Percentiles rank a stretch among this genome's conserved stretches.
Conservation (phyloP, 2,329 filamentous ascomycete genomes). For the Monosporascus sp. region DNA sequence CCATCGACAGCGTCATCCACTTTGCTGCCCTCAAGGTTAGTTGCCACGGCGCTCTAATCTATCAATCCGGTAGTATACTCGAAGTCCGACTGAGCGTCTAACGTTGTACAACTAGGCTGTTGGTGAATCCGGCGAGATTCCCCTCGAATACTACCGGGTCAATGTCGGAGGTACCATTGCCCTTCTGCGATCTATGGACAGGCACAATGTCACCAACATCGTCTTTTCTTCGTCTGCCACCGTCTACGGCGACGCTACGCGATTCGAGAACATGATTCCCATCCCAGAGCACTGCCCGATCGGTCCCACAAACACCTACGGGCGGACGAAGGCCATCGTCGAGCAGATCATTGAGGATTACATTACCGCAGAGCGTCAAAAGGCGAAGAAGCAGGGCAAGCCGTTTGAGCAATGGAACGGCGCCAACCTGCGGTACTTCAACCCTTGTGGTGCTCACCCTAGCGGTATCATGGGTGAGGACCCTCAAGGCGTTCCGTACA, state of each 20-base stretch:
- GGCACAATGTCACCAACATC: slow-evolving; percentile 89
- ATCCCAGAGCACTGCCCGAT: slow-evolving; percentile 97
- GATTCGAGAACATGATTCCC: slow-evolving; percentile 96
- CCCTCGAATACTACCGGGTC: slow-evolving; percentile 95
- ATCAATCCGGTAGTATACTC: no score
- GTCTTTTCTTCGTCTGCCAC: slow-evolving; percentile 98
- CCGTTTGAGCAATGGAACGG: slow-evolving; percentile 81
- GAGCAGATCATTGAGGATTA: slow-evolving; percentile 90
- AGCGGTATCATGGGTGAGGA: slow-evolving; percentile 98
- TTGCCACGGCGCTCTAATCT: background rate
- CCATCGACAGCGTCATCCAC: slow-evolving; percentile 97
- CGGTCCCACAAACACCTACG: slow-evolving; percentile 95
- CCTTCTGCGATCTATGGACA: slow-evolving; percentile 80
- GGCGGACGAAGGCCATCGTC: slow-evolving; percentile 89
- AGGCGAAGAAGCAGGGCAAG: slow-evolving; percentile 73
- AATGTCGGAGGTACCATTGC: slow-evolving; percentile 91
- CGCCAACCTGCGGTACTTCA: slow-evolving; percentile 93
- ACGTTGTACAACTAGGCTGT: slow-evolving; percentile 60
- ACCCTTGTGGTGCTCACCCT: slow-evolving; percentile 91
- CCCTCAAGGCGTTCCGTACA: slow-evolving; percentile 91
- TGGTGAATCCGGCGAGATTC: slow-evolving; percentile 88
- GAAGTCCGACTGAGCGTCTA: slow-evolving; percentile 2
- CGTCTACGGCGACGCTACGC: slow-evolving; percentile 95
- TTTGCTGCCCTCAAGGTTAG: slow-evolving; percentile 92
- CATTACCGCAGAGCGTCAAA: slow-evolving; percentile 79